Base-by-base conservation (phyloP, 441 rosid genomes). In the Daphne laureola region DNA sequence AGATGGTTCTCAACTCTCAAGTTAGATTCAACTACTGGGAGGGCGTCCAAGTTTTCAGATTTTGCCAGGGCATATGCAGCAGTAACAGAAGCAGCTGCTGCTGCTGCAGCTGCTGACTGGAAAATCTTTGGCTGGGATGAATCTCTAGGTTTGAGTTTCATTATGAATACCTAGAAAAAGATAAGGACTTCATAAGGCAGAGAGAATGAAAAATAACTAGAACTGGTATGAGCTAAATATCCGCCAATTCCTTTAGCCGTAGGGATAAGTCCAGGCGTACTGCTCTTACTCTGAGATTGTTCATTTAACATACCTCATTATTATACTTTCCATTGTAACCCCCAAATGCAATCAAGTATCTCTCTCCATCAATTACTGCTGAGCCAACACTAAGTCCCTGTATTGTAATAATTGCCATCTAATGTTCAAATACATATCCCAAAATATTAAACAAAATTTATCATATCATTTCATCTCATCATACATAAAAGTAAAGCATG, bases 321-420 rank as follows among this genome's bases (percentile, higher is more conserved):
- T 75, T 83, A 67, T 90, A 93, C 67, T 82, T 90, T 54, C 99
- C 97, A 57, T 90, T 93, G 64, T 93, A 93, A 67, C 99, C 99
- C 18, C 99, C 99, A 74, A 93, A 93, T 35, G 95, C 87, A 73
- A 85, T 73, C 83, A 93, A 77, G 73, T 83, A 65, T 58, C 59
- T 79, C 77, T 80, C 93, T 18, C 90, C 82, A 49, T 68, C 73
- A 52, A 93, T 57, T 54, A 75, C 53, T 54, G 84, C 88, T 1
- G 91, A 66, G 86, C 89, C 80, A 57, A 83, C 79, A 72, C 89
- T 90, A 42, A 90, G 96, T n/a, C 99, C 97, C 99, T 93, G 91
- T 61, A 63, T 67, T 67, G 35, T 56, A 27, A 35, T 9, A 31
- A 31, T 31, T 31, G 2, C 2, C 9, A 31, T 31, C 38, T 31